Base-by-base conservation (phyloP, 768 basidiomycete genomes). In the Coprinopsis sp. region DNA sequence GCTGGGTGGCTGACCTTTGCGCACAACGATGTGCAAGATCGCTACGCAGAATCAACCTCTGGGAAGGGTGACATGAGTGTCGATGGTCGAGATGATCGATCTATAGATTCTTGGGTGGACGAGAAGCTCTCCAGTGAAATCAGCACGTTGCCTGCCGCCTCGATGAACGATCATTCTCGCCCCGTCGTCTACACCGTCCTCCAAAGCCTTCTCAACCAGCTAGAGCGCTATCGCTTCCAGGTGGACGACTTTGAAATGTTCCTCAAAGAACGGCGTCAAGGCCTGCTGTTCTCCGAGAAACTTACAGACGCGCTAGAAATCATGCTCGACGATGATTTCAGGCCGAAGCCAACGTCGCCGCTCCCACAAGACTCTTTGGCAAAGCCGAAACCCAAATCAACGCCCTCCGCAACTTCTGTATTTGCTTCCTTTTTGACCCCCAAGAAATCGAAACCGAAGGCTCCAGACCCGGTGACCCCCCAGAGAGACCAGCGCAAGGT, bases 281-380 rank as follows among this genome's bases (percentile, higher is more conserved):
- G 93, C 2, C 72, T 98, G 7, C 66, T 95, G 14, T 96, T 95
- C 64, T 86, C 87, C 3, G 93, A 96, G 66, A 93, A 93, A 60
- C 68, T 96, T 28, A 87, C 83, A 6, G 95, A 97, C 56, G 94
- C 94, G 3, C 70, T 97, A 48, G 85, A 76, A 36, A 69, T 91
- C 37, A 76, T 72, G 12, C 68, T 92, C 45, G 85, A 92, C 47
- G 62, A 71, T 11, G 61, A 52, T 49, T 51, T 58, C 29, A 50
- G 57, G 33, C 51, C 57, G 21, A 46, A 57, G n/a, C 46, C 64
- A 11, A 66, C 67, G 37, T 50, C 61, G 2, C 56, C 60, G 5
- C 67, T 67, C 16, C 42, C 47, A 14, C 37, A n/a, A n/a, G n/a
- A n/a, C n/a, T n/a, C n/a, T n/a, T n/a, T 45, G 14, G 46, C 43